Conservation (phyloP, 129 eudicot species). For the Centella asiatica region DNA sequence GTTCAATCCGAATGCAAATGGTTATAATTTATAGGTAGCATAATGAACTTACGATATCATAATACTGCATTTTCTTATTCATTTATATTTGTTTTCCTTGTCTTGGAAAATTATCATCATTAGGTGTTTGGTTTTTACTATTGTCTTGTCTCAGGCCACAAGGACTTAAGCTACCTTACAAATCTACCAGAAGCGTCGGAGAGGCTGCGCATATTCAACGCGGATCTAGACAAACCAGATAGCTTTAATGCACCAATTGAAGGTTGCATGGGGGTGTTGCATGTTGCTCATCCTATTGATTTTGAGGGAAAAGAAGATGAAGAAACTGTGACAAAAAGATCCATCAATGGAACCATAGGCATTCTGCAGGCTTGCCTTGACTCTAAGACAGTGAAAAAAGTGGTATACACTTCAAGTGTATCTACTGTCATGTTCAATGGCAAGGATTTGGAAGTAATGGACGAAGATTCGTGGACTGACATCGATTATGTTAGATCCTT, state of each 20-base stretch:
- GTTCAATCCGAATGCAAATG: too few relatives aligned
- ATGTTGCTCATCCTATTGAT: constrained; percentile 41
- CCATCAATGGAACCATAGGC: constrained; percentile 24
- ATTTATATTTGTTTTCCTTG: too few relatives aligned
- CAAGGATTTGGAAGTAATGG: constrained; percentile 8
- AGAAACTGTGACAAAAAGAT: constrained; percentile 19
- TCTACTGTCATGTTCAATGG: constrained; percentile 14
- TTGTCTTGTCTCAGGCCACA: too few relatives aligned
- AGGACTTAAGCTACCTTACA: constrained; percentile 39
- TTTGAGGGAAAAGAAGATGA: constrained; percentile 18
- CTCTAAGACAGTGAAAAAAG: constrained; percentile 42
- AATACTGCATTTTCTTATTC: too few relatives aligned
- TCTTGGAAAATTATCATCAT: too few relatives aligned
- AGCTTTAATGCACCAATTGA: constrained; percentile 34
- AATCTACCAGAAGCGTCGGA: constrained; percentile 41
- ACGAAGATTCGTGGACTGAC: constrained; percentile 45
- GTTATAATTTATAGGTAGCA: too few relatives aligned
- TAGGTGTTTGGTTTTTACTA: too few relatives aligned
- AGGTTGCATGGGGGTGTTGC: constrained; percentile 54
- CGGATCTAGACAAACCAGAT: constrained; percentile 42
- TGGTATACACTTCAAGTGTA: constrained; percentile 40
- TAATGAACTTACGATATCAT: too few relatives aligned
- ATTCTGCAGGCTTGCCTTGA: constrained; percentile 38
- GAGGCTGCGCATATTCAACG: constrained; percentile 32
- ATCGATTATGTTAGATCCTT: constrained; percentile 12